Evolutionary conservation across 1,284 basidiomycete species (phyloP), one percentile per base, ranked within the genome.

Genomic region (Chiua sp.): DNA sequence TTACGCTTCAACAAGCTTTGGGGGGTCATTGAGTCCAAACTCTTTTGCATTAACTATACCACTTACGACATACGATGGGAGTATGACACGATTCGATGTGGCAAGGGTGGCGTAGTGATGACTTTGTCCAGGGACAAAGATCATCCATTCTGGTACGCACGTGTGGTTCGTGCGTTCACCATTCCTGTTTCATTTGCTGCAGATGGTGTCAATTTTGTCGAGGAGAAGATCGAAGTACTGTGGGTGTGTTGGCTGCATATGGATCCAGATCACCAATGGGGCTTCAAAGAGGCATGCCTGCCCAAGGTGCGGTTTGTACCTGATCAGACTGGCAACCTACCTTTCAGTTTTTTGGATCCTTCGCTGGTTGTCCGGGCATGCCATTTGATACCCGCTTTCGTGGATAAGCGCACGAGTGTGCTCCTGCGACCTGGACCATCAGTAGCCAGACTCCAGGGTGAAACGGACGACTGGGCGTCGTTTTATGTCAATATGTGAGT

Each of bases 221-320:
- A 32, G 32, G 32, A 32, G 32, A 32, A 12, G 7, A 32, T 32
- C 4, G 32, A 32, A 32, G 48, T 70, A 11, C 47, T 68, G 2
- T 70, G 62, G 59, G 65, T 71, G 12, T 53, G 47, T 16, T 71
- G 65, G 69, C 60, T 65, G 13, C 51, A 55, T 5, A 20, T 58
- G 5, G 51, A 61, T 3, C 39, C 22, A 7, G 32, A 44, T 10
- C 32, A 61, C 13, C 26, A 23, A 20, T 61, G 51, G 53, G 54
- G 54, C 4, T 55, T 55, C 15, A 49, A 49, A 23, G 49, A 46
- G 6, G 42, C n/a, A n/a, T 4, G n/a, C 18, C 48, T 63, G 3
- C 56, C 61, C 4, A 51, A 55, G 26, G 51, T 63, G n/a, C 6
- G 56, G 0, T 63, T 54, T 35, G 44, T 54, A 22, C 53, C 44